Conservation (phyloP, 148 eudicot species). For the Vaccinium darrowii region DNA sequence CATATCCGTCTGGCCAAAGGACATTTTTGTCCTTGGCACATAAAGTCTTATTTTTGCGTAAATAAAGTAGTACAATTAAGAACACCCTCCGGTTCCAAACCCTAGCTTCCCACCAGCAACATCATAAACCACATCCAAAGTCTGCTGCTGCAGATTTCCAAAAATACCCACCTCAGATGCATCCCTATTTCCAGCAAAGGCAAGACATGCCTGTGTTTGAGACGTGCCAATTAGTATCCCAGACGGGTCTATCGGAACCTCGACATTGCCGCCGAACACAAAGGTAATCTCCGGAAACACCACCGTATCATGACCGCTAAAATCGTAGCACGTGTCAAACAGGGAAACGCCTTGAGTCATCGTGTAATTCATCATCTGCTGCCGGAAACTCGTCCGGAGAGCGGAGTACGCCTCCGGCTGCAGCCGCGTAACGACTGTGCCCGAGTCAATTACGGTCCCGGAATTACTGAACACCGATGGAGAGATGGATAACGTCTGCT, state of each 20-base stretch:
- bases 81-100: constrained; percentile 56
- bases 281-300: constrained; percentile 47
- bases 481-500: constrained; percentile 39
- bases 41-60: too few relatives aligned
- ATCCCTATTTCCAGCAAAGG: constrained; percentile 58
- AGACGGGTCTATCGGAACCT: constrained; percentile 24
- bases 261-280: constrained; percentile 35
- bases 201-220: constrained; percentile 49
- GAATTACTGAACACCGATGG: constrained; percentile 44
- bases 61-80: background rate
- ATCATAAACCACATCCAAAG: constrained; percentile 66
- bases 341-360: constrained; percentile 38
- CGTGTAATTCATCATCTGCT: constrained; percentile 54
- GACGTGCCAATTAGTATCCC: constrained; percentile 41
- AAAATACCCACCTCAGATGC: constrained; percentile 36
- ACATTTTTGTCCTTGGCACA: too few relatives aligned
- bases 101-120: constrained; percentile 72
- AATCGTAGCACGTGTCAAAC: constrained; percentile 68
- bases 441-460: constrained; percentile 71
- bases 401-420: constrained; percentile 59
- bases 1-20: too few relatives aligned
- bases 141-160: constrained; percentile 69
- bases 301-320: constrained; percentile 34
- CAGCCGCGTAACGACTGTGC: constrained; percentile 76
- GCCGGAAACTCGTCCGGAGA: constrained; percentile 40